Conservation (phyloP, 305 asterid genomes). For the Euphrasia arctica region DNA sequence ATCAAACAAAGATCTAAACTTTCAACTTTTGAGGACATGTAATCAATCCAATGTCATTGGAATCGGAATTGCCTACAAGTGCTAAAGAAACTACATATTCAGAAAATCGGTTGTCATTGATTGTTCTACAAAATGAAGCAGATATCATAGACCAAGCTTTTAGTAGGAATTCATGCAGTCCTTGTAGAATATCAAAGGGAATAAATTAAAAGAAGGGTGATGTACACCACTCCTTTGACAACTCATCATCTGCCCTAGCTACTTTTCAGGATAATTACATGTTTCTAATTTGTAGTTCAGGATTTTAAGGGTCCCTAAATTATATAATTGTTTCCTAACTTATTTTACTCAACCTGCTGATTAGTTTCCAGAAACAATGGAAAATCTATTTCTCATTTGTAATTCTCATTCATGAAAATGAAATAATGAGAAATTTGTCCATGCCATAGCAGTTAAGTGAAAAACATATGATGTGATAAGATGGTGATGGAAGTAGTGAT, state of each 20-base stretch:
- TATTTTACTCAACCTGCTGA: constrained; percentile 11
- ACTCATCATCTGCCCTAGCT: constrained; percentile 4
- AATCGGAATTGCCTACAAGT: constrained; percentile 15
- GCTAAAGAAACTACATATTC: constrained; percentile 12
- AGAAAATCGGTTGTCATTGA: background rate
- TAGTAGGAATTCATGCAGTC: background rate
- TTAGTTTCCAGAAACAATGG: constrained; percentile 3
- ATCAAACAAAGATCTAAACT: constrained; percentile 8
- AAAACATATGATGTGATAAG: background rate
- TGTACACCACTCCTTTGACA: no score
- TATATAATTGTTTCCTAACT: constrained; percentile 2
- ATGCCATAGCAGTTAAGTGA: constrained; percentile 3
- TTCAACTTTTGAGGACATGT: constrained; percentile 9
- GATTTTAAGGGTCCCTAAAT: background rate
- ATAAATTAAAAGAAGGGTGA: background rate
- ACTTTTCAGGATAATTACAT: background rate
- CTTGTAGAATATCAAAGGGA: background rate
- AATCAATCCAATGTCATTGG: constrained; percentile 12
- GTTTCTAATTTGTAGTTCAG: background rate
- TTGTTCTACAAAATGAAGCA: background rate
- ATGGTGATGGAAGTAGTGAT: constrained; percentile 23
- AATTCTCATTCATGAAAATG: constrained; percentile 14
- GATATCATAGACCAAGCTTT: background rate
- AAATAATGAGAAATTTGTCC: background rate
- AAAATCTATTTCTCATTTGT: background rate